These are phyloP conservation scores for Pythium grandisporangium DNA, from an alignment of 352 stramenopile species.

Conservation along the genomic window DNA sequence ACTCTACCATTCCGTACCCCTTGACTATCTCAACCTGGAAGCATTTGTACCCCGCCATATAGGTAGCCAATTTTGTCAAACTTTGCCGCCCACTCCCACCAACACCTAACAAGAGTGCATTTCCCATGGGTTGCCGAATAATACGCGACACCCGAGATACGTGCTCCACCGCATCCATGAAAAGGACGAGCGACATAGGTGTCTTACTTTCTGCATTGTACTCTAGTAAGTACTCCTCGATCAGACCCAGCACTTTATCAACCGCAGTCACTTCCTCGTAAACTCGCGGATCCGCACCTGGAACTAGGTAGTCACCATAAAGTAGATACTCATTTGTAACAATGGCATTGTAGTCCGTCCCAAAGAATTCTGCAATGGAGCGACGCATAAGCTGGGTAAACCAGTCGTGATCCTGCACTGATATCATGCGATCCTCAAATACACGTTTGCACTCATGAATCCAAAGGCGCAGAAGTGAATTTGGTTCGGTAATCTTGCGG, in stretches of 20 bases:
- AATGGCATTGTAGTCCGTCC: constrained; percentile 75
- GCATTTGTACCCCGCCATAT: constrained; percentile 90
- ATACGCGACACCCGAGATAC: constrained; percentile 77
- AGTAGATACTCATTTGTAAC: constrained; percentile 66
- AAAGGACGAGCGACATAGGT: constrained; percentile 85
- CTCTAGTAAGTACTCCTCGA: constrained; percentile 86
- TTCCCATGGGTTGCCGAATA: constrained; percentile 80
- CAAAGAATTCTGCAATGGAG: constrained; percentile 67
- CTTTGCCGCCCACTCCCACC: constrained; percentile 90
- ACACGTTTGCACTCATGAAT: constrained; percentile 92
- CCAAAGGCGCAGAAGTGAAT: constrained; percentile 83
- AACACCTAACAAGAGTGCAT: constrained; percentile 88
- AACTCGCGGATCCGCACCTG: constrained; percentile 69
- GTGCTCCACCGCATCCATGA: constrained; percentile 84
- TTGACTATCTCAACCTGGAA: constrained; percentile 96
- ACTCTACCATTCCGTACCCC: constrained; percentile 89
- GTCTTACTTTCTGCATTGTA: constrained; percentile 90
- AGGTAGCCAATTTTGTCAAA: constrained; percentile 88
- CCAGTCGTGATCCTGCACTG: constrained; percentile 86
- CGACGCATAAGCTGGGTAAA: constrained; percentile 68
- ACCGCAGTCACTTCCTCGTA: constrained; percentile 87
- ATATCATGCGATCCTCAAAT: constrained; percentile 93
- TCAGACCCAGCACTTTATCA: constrained; percentile 72
- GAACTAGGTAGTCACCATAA: constrained; percentile 77
- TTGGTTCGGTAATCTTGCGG: constrained; percentile 47